Base-by-base conservation (phyloP, 2,329 filamentous ascomycete species). In the Blumeriella jaapii region DNA sequence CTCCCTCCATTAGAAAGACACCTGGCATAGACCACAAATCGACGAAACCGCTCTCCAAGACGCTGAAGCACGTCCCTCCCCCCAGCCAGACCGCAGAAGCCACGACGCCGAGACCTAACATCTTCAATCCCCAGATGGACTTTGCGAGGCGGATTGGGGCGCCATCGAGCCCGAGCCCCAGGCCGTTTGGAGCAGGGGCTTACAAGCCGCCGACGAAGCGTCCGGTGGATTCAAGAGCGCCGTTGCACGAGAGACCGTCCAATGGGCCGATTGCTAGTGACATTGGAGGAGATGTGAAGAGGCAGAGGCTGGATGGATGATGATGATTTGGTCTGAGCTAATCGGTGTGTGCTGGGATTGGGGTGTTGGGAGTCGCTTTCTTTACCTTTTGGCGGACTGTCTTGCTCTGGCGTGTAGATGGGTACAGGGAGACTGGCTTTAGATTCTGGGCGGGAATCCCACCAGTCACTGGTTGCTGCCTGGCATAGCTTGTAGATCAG, bases 1-100 rank as follows among this genome's bases (percentile, higher is more conserved):
- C 78, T 42, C 86, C 87, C 0, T 91, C 86, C 0, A 86, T 94
- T 53, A 74, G 84, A 42, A 87, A 89, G 55, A 95, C 89, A 0
- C 81, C 82, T 0, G 87, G 87, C 2, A 71, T 95, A 24, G 85
- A 95, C 51, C 84, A 93, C 53, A 75, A 63, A 14, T 78, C 40
- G 16, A 87, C 82, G 4, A 78, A 79, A 34, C 84, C 86, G 0
- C 61, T 94, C 2, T 69, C 68, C 3, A 71, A 68, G 42, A 67
- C 64, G 29, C 61, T 66, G 0, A 63, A 70, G 43, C 70, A 76
- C 39, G 61, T 74, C 0, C 55, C 65, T 32, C 39, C 51, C 38
- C 44, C 55, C 48, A 41, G 37, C 22, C 56, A 59, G 14, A 39
- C 42, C 31, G 17, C 31, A 6, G 31, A 28, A 4, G 32, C 12